A percentile compares a stretch with the other conserved stretches of the same genome.
Conservation (phyloP, 805 yeast genomes). For the Komagataella pastoris region DNA sequence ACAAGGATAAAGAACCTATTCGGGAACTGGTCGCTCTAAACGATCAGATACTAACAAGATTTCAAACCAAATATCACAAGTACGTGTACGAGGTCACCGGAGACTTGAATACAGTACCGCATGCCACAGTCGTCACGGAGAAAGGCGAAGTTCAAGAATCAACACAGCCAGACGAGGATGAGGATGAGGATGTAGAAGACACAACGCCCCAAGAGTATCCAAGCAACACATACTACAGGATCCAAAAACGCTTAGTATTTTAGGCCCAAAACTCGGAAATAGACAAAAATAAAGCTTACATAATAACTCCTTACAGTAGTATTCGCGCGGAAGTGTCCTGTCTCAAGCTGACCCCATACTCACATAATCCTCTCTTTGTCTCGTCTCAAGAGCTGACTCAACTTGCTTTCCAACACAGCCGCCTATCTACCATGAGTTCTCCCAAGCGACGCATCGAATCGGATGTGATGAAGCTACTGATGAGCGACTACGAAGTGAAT, state of each 20-base stretch:
- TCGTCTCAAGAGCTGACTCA: background rate
- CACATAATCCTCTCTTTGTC: background rate
- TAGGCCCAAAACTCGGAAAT: no score
- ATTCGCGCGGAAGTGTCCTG: background rate
- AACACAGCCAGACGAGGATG: slow-evolving; percentile 3
- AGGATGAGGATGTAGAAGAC: slow-evolving; percentile 1
- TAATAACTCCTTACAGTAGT: background rate
- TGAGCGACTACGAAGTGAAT: slow-evolving; percentile 86
- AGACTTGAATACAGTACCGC: slow-evolving; percentile 4
- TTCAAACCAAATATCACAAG: slow-evolving; percentile 7
- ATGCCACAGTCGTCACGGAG: slow-evolving; percentile 7
- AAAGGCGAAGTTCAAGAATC: slow-evolving; percentile 7
- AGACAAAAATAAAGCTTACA: background rate
- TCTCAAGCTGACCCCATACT: background rate
- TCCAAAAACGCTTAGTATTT: background rate
- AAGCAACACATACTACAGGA: slow-evolving; percentile 1
- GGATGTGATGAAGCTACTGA: slow-evolving; percentile 90
- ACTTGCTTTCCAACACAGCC: background rate
- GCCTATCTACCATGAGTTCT: slow-evolving; percentile 22
- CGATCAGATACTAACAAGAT: slow-evolving; percentile 9
- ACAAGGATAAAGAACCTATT: slow-evolving; percentile 4
- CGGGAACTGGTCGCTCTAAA: slow-evolving; percentile 4
- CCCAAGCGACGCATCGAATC: slow-evolving; percentile 78
- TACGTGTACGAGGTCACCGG: slow-evolving; percentile 14
- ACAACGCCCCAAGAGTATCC: background rate